These are phyloP conservation scores for Saturnispora saitoi DNA, from an alignment of 805 yeast genomes.

Conservation along the genomic window DNA sequence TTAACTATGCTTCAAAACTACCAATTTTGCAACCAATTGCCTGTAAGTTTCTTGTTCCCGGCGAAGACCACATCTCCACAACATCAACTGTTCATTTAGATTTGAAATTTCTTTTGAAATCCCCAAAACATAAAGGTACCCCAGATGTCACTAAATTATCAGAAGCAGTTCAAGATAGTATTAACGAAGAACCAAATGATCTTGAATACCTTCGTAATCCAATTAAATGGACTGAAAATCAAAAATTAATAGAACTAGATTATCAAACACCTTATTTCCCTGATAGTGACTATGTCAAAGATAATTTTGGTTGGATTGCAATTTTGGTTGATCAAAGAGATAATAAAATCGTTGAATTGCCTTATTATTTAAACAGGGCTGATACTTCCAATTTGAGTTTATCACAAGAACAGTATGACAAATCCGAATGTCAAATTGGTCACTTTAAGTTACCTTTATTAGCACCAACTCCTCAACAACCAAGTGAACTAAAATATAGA, in stretches of 20 bases:
- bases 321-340: slow-evolving; percentile 68
- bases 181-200: slow-evolving; percentile 48
- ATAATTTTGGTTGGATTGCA: slow-evolving; percentile 51
- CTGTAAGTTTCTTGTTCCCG: slow-evolving; percentile 78
- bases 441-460: slow-evolving; percentile 69
- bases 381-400: slow-evolving; percentile 49
- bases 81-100: slow-evolving; percentile 66
- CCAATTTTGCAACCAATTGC: slow-evolving; percentile 62
- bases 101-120: slow-evolving; percentile 65
- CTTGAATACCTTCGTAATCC: slow-evolving; percentile 69
- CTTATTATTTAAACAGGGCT: slow-evolving; percentile 41
- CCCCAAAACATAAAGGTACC: slow-evolving; percentile 57
- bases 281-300: slow-evolving; percentile 28
- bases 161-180: slow-evolving; percentile 25
- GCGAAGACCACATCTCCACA: slow-evolving; percentile 67
- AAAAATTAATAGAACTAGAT: slow-evolving; percentile 54
- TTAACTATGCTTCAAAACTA: slow-evolving; percentile 52
- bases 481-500: slow-evolving; percentile 62
- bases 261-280: slow-evolving; percentile 77
- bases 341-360: slow-evolving; percentile 66
- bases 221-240: slow-evolving; percentile 49
- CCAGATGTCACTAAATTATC: slow-evolving; percentile 36
- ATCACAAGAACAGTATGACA: slow-evolving; percentile 40
- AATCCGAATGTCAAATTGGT: slow-evolving; percentile 45
- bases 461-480: slow-evolving; percentile 67